Conservation (phyloP, 225 moss, liverwort and hornwort genomes). For the Sphagnum contortum region DNA sequence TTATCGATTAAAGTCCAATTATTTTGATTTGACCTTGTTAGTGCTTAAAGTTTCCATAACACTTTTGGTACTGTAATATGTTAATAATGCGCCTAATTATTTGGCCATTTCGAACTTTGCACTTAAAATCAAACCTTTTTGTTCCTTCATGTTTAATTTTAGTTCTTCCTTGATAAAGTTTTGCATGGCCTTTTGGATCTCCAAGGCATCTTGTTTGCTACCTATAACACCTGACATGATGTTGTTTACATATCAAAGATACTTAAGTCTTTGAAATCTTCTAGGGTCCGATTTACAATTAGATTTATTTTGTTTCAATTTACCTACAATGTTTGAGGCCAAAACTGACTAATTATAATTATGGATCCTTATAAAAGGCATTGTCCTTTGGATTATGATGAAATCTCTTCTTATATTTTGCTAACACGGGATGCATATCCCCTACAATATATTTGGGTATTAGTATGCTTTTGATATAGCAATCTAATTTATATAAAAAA, state of each 20-base stretch:
- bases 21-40: too few species aligned
- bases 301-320: too few species aligned
- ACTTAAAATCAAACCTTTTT: slow-evolving; percentile 22
- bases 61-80: too few species aligned
- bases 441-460: slow-evolving; percentile 41
- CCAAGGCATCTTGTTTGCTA: slow-evolving; percentile 41
- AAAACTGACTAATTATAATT: too few species aligned
- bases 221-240: slow-evolving; percentile 42
- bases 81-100: slow-evolving; percentile 42
- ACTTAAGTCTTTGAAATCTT: slow-evolving; percentile 26
- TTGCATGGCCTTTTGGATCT: slow-evolving; percentile 23
- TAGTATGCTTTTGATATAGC: slow-evolving; percentile 47
- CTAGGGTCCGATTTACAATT: not conserved
- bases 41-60: too few species aligned
- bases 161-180: slow-evolving; percentile 33
- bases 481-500: slow-evolving; percentile 42
- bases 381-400: too few species aligned
- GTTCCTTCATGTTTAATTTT: slow-evolving; percentile 39
- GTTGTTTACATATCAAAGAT: slow-evolving; percentile 43
- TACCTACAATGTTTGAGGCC: too few species aligned
- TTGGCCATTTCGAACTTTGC: slow-evolving; percentile 36
- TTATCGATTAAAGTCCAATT: too few species aligned
- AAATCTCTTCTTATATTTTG: slow-evolving; percentile 1
- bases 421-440: slow-evolving; percentile 9
- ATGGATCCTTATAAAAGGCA: too few species aligned